Evolutionary conservation across 805 yeast species (phyloP).

Genomic region (Cyberlindnera americana): DNA sequence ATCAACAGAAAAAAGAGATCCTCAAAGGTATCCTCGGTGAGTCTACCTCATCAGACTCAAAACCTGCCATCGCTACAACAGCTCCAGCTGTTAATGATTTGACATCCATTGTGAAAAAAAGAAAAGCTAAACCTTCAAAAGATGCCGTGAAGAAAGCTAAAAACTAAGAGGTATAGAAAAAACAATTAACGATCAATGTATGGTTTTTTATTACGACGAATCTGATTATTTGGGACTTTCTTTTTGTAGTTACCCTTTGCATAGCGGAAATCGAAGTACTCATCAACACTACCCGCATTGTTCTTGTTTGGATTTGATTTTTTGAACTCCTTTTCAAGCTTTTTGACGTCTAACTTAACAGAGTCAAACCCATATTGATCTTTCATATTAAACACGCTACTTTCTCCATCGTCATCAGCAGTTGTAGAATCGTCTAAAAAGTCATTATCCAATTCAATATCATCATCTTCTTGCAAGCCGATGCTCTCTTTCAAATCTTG

Average conservation of each 20-base stretch:
- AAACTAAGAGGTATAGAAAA: conserved; percentile 7
- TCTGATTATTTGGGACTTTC: background rate
- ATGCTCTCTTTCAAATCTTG: background rate
- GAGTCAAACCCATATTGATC: conserved; percentile 25
- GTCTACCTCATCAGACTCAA: conserved; percentile 27
- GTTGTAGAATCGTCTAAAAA: conserved; percentile 5
- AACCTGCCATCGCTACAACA: conserved; percentile 26
- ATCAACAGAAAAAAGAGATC: conserved; percentile 49
- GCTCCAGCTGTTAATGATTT: conserved; percentile 50
- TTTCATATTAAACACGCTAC: conserved; percentile 15
- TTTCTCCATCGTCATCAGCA: conserved; percentile 1
- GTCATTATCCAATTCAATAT: conserved; percentile 1
- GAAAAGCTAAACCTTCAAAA: conserved; percentile 29
- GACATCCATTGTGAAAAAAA: conserved; percentile 60
- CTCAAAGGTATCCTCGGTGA: conserved; percentile 57
- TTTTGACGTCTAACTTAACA: conserved; percentile 11
- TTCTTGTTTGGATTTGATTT: background rate
- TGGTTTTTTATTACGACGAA: too few relatives aligned
- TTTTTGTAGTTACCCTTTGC: background rate
- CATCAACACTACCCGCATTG: background rate
- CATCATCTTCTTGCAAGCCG: background rate
- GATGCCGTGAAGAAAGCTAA: conserved; percentile 18
- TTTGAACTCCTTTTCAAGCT: conserved; percentile 2
- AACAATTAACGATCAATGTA: too few relatives aligned
- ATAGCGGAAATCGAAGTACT: conserved; percentile 1